Evolutionary conservation across 2,329 filamentous ascomycete genomes (phyloP).

Genomic region (Scytalidium lignicola): DNA sequence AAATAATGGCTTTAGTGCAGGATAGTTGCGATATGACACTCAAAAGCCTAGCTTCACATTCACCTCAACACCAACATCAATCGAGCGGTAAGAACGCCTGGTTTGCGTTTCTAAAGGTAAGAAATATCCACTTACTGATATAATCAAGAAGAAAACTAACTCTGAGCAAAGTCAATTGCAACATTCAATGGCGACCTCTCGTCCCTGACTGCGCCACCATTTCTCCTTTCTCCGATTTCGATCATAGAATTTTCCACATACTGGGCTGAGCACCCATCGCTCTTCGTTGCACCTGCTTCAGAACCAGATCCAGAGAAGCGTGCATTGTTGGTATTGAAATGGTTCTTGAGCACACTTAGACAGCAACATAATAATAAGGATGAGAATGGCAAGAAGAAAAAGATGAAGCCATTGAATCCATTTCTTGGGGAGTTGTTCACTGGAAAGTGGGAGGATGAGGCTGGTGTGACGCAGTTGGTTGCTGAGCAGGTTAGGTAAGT

Average conservation of each 20-base stretch:
- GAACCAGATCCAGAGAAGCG: slow-evolving; percentile 78
- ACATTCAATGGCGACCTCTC: slow-evolving; percentile 80
- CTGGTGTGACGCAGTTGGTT: slow-evolving; percentile 76
- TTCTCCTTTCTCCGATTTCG: slow-evolving; percentile 73
- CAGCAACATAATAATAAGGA: slow-evolving; percentile 62
- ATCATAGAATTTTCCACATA: slow-evolving; percentile 77
- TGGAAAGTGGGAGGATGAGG: slow-evolving; percentile 79
- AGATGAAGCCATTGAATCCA: slow-evolving; percentile 96
- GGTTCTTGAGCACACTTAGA: slow-evolving; percentile 91
- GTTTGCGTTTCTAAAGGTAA: slow-evolving; percentile 27
- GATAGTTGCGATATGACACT: neutral
- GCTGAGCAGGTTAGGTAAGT: slow-evolving; percentile 97
- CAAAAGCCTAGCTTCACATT: neutral
- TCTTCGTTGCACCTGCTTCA: slow-evolving; percentile 76
- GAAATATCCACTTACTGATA: neutral
- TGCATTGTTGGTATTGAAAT: slow-evolving; percentile 82
- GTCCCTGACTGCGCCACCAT: slow-evolving; percentile 76
- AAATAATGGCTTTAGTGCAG: neutral
- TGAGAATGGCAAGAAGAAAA: slow-evolving; percentile 73
- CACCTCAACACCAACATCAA: neutral
- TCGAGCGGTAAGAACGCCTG: slow-evolving; percentile 17
- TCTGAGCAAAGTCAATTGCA: slow-evolving; percentile 54
- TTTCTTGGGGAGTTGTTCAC: slow-evolving; percentile 93
- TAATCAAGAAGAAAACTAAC: neutral
- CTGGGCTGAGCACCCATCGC: slow-evolving; percentile 71